phyloP scores from a whole-genome alignment of 495 filamentous ascomycete genomes.

The Penicillium lagena region DNA sequence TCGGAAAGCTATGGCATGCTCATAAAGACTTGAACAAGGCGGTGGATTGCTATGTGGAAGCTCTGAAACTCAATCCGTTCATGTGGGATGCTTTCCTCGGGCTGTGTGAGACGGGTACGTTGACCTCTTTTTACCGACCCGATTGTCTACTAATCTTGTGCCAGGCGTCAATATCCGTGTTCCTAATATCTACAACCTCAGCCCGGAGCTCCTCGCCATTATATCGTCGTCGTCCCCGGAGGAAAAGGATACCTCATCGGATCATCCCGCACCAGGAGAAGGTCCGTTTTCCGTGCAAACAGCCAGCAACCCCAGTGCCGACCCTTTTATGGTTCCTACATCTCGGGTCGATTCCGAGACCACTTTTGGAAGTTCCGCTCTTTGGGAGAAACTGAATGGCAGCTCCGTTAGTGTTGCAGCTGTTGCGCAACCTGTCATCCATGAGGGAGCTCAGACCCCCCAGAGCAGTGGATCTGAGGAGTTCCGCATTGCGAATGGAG shows the following conservation, averaged over 20 bases:
- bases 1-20: conserved; percentile 80
- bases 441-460: conserved; percentile 40
- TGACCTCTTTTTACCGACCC: not conserved
- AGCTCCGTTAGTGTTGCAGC: conserved; percentile 35
- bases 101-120: conserved; percentile 64
- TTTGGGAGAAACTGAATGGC: conserved; percentile 54
- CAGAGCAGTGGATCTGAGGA: conserved; percentile 41
- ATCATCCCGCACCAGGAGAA: conserved; percentile 30
- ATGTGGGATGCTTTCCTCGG: conserved; percentile 95
- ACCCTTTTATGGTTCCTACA: conserved; percentile 42
- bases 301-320: conserved; percentile 34
- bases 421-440: conserved; percentile 19
- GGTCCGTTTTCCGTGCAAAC: conserved; percentile 35
- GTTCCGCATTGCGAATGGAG: conserved; percentile 30
- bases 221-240: conserved; percentile 34
- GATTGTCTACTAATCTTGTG: conserved; percentile 18
- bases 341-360: conserved; percentile 31
- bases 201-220: conserved; percentile 53
- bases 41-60: conserved; percentile 75
- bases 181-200: conserved; percentile 79
- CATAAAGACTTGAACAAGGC: conserved; percentile 77
- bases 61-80: conserved; percentile 86
- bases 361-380: conserved; percentile 43
- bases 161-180: conserved; percentile 71
- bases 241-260: conserved; percentile 26